Evolutionary conservation across 2,329 filamentous ascomycete genomes (phyloP).

Genomic region (Dryadomyces quercivorus): DNA sequence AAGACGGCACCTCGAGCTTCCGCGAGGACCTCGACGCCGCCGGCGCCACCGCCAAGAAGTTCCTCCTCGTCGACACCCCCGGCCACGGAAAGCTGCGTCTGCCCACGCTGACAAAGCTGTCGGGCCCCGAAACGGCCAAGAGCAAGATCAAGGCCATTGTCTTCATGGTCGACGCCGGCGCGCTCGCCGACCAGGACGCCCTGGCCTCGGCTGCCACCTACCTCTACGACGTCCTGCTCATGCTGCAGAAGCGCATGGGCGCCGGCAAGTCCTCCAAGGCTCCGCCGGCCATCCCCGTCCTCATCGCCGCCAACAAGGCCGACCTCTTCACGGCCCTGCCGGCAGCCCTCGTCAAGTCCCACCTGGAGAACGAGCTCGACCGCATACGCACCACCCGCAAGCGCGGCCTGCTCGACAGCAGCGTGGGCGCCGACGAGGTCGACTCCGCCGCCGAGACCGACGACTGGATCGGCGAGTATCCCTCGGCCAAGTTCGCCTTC

Average conservation of each 20-base stretch:
- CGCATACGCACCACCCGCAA: constrained; percentile 64
- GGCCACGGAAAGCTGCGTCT: constrained; percentile 89
- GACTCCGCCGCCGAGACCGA: constrained; percentile 48
- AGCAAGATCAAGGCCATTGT: constrained; percentile 58
- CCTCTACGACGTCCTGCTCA: constrained; percentile 77
- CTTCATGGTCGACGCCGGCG: constrained; percentile 79
- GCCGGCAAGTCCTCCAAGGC: constrained; percentile 32
- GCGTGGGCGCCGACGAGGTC: constrained; percentile 52
- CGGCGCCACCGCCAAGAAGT: constrained; percentile 49
- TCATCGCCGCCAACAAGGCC: constrained; percentile 89
- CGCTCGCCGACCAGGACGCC: constrained; percentile 41
- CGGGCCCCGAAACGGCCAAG: constrained; percentile 9
- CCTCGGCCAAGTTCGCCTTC: constrained; percentile 68
- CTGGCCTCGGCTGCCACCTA: constrained; percentile 69
- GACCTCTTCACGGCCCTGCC: constrained; percentile 92
- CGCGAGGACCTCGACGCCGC: constrained; percentile 42
- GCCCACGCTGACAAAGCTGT: constrained; percentile 44
- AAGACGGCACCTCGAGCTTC: constrained; percentile 33
- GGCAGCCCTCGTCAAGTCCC: constrained; percentile 57
- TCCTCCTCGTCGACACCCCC: constrained; percentile 76
- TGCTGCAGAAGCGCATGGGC: constrained; percentile 56
- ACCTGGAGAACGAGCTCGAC: constrained; percentile 70
- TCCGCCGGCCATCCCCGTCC: constrained; percentile 52
- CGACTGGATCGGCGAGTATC: constrained; percentile 72
- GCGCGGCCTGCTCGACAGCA: constrained; percentile 73